Percentiles rank a stretch among this genome's conserved stretches.
These are phyloP conservation scores for Vigna hirtella DNA, from an alignment of 306 rosid species.

Conservation along the genomic window DNA sequence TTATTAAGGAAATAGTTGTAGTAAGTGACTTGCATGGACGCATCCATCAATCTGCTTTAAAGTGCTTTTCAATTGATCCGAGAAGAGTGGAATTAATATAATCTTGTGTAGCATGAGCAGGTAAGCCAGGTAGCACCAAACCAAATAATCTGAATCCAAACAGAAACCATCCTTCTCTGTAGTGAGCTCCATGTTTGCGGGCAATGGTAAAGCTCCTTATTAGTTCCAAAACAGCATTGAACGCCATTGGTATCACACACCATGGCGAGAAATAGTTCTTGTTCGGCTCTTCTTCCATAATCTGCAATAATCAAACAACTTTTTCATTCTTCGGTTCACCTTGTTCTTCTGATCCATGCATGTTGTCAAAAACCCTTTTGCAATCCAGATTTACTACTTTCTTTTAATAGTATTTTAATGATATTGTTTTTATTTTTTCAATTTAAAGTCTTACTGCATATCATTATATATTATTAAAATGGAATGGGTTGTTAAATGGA, in stretches of 20 bases:
- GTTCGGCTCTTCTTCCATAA: constrained; percentile 71
- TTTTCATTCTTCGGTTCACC: no score
- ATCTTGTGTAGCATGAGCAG: constrained; percentile 76
- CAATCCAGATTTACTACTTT: neutral
- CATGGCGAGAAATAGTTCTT: constrained; percentile 63
- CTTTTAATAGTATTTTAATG: no score
- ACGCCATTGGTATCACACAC: constrained; percentile 55
- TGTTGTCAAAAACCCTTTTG: neutral
- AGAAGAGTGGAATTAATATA: constrained; percentile 72
- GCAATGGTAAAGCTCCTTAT: constrained; percentile 72
- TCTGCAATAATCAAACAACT: constrained; percentile 42
- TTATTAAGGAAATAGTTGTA: neutral
- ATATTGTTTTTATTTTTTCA: no score
- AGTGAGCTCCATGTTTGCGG: constrained; percentile 50
- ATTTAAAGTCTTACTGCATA: no score
- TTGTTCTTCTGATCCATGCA: no score
- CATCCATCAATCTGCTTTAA: constrained; percentile 46
- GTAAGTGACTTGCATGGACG: no score
- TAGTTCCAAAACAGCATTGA: constrained; percentile 62
- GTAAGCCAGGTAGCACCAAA: constrained; percentile 60
- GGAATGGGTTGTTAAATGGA: no score
- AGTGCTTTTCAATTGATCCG: constrained; percentile 52
- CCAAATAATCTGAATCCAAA: constrained; percentile 61
- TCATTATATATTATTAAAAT: no score
- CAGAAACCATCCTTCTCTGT: constrained; percentile 61